These are phyloP conservation scores for Tetrapisispora arboricola DNA, from an alignment of 805 yeast species.

Conservation along the genomic window DNA sequence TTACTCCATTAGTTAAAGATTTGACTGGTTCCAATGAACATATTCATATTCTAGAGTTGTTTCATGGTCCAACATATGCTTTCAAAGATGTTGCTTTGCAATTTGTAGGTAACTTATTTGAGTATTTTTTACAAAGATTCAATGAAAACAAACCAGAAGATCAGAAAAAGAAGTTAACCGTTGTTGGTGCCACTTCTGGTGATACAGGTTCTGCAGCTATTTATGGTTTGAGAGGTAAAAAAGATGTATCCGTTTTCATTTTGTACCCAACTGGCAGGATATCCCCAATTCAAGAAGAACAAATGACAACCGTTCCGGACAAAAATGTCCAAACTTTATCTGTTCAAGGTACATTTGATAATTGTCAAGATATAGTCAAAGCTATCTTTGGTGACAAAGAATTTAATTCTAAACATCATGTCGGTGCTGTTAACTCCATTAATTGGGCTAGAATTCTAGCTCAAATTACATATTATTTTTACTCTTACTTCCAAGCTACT, in stretches of 20 bases:
- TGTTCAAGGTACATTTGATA: slow-evolving; percentile 94
- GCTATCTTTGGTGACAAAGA: slow-evolving; percentile 81
- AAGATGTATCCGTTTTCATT: slow-evolving; percentile 95
- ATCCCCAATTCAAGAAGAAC: slow-evolving; percentile 95
- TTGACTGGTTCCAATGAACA: slow-evolving; percentile 48
- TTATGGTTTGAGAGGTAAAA: slow-evolving; percentile 92
- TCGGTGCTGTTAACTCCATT: slow-evolving; percentile 96
- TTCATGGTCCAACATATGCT: slow-evolving; percentile 99
- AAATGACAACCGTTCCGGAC: slow-evolving; percentile 95
- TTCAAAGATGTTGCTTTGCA: slow-evolving; percentile 98
- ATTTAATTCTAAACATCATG: slow-evolving; percentile 81
- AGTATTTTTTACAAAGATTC: slow-evolving; percentile 72
- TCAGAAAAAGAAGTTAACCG: slow-evolving; percentile 74
- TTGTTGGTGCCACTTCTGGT: slow-evolving; percentile 98
- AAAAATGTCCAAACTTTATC: slow-evolving; percentile 89
- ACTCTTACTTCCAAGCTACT: slow-evolving; percentile 69
- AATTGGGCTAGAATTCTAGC: slow-evolving; percentile 99
- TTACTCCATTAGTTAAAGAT: slow-evolving; percentile 64
- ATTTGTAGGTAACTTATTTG: slow-evolving; percentile 94
- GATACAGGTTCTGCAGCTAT: slow-evolving; percentile 99
- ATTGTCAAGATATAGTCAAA: slow-evolving; percentile 95
- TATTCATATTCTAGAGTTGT: slow-evolving; percentile 75
- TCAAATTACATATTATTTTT: slow-evolving; percentile 93
- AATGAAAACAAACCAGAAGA: slow-evolving; percentile 46
- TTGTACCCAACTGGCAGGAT: slow-evolving; percentile 95